Evolutionary conservation across 208 protist genomes (phyloP).

Genomic region (Acanthamoeba polyphaga): DNA sequence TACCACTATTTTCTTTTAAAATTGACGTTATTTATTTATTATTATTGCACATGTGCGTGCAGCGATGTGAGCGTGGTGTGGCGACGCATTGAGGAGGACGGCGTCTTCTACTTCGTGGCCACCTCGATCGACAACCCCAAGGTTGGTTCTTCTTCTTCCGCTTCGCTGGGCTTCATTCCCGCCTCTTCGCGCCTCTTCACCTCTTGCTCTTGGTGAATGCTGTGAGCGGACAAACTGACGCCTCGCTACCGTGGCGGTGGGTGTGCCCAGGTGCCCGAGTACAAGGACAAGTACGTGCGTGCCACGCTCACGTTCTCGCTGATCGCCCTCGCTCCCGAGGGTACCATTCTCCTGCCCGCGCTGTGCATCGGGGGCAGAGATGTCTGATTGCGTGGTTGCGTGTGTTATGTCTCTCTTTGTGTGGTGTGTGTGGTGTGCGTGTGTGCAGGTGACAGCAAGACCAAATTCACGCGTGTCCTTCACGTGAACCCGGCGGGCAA

Average conservation of each 20-base stretch:
- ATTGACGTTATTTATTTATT: background rate
- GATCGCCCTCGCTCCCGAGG: background rate
- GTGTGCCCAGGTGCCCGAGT: background rate
- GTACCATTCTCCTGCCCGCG: background rate
- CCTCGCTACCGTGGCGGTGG: no score
- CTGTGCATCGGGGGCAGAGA: background rate
- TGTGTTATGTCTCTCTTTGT: no score
- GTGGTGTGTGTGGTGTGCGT: no score
- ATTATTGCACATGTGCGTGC: no score
- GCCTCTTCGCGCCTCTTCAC: no score
- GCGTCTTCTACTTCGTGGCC: background rate
- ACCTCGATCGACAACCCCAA: background rate
- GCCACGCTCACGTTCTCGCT: background rate
- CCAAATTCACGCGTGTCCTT: background rate
- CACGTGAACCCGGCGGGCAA: constrained; percentile 15
- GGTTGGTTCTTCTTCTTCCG: background rate
- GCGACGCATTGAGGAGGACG: background rate
- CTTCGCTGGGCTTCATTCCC: no score
- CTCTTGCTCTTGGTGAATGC: no score
- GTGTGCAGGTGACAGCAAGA: background rate
- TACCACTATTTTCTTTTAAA: background rate
- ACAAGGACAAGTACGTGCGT: background rate
- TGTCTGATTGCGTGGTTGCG: background rate
- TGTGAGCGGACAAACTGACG: no score
- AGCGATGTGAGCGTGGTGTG: background rate